Percentiles rank a stretch among this genome's conserved stretches.
phyloP scores from a whole-genome alignment of 2,329 filamentous ascomycete species.

The Pyrenophora graminea region DNA sequence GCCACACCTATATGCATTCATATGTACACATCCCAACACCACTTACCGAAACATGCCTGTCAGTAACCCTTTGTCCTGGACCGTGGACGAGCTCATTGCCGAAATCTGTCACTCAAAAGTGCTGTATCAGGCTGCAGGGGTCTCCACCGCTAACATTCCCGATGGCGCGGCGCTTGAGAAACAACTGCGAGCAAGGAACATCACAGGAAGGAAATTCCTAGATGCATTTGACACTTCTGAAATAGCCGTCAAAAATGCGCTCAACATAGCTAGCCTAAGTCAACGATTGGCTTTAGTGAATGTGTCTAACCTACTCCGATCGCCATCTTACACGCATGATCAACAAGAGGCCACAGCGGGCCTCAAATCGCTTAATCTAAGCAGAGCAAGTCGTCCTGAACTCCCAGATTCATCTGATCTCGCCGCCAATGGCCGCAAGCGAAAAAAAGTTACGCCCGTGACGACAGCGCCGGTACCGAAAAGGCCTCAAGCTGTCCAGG shows the following conservation, averaged over 20 bases:
- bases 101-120: constrained; percentile 64
- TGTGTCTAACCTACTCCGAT: constrained; percentile 62
- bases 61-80: constrained; percentile 75
- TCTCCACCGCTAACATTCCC: constrained; percentile 48
- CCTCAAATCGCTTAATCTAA: constrained; percentile 2
- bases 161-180: constrained; percentile 58
- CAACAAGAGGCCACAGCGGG: constrained; percentile 5
- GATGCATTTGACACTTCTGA: constrained; percentile 57
- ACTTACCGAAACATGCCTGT: not conserved
- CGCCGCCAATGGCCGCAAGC: constrained; percentile 4
- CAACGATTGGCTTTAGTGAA: constrained; percentile 62
- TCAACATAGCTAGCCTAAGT: constrained; percentile 56
- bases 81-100: constrained; percentile 66
- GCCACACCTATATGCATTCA: not conserved
- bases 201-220: constrained; percentile 69
- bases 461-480: not conserved
- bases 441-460: constrained; percentile 5
- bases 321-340: constrained; percentile 9
- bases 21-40: not conserved
- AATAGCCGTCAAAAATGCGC: constrained; percentile 57
- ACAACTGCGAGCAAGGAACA: constrained; percentile 63
- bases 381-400: not conserved
- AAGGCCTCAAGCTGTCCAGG: not conserved
- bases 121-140: constrained; percentile 50
- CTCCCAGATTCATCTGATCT: not conserved